Evolutionary conservation across 2,329 filamentous ascomycete species (phyloP), one percentile per base, ranked within the genome.

Genomic region (Aspergillus awamori): DNA sequence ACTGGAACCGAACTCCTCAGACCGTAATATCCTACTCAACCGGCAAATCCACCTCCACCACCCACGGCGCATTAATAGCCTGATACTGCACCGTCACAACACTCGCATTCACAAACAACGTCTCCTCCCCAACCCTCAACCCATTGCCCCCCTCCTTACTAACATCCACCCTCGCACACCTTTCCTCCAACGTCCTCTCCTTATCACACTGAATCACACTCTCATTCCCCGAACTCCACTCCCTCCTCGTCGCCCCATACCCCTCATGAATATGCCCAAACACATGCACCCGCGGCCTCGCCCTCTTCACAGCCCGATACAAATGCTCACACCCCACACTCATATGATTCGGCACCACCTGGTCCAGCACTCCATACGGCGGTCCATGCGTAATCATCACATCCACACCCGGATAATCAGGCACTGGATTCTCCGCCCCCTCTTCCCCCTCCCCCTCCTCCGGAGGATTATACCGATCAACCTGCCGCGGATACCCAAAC

Each of bases 261-360:
- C 76, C 83, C 67, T 85, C 83, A 67, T 87, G 85, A 17, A 88
- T 87, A 73, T 88, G 86, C 0, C 86, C 86, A 68, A 87, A 89
- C 63, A 84, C 84, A 69, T 88, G 84, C n/a, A 89, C 54, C 3
- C 74, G 70, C 0, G 87, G 87, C 54, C 76, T 77, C 8, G 80
- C 81, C 5, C 84, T 77, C 56, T 77, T 72, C 1, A 83, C 74
- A 0, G 86, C 86, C 1, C 76, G 73, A 1, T 84, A 76, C 1
- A 89, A 74, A 67, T 83, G 80, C 51, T 80, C 74, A 70, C 86
- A 88, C 0, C 87, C 87, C 1, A 83, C 84, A 20, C 74, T 67
- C 24, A 75, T 69, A 2, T 70, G 70, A 1, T 66, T 26, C 45
- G 45, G 59, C 6, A 63, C 65, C 6, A 75, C 73, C n/a, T 65